Percentiles rank a stretch among this genome's conserved stretches.
Conservation (phyloP, 768 basidiomycete species). For the Ephemerocybe angulata region DNA sequence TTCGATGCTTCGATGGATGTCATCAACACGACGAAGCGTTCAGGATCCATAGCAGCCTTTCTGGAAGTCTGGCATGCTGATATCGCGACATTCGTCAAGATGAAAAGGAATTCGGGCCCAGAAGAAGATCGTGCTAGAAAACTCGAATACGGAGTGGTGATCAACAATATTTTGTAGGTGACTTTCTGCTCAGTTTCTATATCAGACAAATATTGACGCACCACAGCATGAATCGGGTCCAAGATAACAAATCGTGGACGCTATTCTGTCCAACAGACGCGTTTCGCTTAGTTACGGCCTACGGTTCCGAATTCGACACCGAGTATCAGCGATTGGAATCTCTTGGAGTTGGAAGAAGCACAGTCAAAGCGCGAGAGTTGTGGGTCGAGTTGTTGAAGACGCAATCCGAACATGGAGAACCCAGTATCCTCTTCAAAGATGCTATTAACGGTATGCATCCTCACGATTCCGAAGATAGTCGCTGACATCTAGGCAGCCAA, state of each 20-base stretch:
- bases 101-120: background rate
- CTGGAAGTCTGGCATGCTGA: constrained; percentile 1
- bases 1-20: background rate
- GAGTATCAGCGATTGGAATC: background rate
- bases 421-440: constrained; percentile 5
- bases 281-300: background rate
- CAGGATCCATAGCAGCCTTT: background rate
- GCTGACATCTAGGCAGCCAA: too few relatives aligned
- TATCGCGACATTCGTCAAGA: background rate
- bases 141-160: background rate
- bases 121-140: background rate
- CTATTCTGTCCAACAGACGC: background rate
- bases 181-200: background rate
- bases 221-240: constrained; percentile 1
- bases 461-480: too few relatives aligned
- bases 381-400: background rate
- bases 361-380: background rate
- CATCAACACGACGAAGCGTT: background rate
- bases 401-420: constrained; percentile 3
- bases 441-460: constrained; percentile 1
- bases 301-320: background rate
- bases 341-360: background rate
- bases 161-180: constrained; percentile 1
- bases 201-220: background rate
- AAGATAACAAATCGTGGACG: background rate